Conservation (phyloP, 257 asterid genomes). For the Nicotiana tomentosiformis region DNA sequence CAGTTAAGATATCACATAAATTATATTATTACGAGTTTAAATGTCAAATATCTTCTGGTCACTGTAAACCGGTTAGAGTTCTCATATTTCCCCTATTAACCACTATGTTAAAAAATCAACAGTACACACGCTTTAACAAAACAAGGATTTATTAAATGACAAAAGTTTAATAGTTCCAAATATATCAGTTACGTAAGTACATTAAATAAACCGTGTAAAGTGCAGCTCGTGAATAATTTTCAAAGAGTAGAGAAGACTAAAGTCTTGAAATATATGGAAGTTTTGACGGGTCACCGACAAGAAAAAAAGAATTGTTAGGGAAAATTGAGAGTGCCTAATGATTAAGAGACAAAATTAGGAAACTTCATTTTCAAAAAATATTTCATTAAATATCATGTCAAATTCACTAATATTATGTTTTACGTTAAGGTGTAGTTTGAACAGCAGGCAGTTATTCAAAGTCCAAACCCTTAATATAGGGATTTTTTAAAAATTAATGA, state of each 20-base stretch:
- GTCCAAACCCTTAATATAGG: constrained; percentile 71
- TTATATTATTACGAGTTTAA: background rate
- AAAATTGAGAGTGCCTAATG: constrained; percentile 23
- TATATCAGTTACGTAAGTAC: background rate
- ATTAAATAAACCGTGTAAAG: background rate
- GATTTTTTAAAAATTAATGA: constrained; percentile 14
- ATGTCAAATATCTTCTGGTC: background rate
- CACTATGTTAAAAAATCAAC: background rate
- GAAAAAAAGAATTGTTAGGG: constrained; percentile 18
- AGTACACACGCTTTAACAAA: background rate
- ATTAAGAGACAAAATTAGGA: constrained; percentile 34
- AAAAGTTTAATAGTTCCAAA: background rate
- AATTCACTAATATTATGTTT: constrained; percentile 5
- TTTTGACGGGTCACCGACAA: constrained; percentile 15
- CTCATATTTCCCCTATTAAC: background rate
- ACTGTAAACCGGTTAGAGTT: background rate
- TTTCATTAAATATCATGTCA: background rate
- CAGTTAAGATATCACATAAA: too few species aligned
- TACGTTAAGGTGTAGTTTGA: constrained; percentile 58
- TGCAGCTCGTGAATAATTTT: constrained; percentile 13
- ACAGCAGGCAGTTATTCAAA: constrained; percentile 77
- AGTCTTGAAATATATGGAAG: constrained; percentile 13
- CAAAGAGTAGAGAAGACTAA: constrained; percentile 7
- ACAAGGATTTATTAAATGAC: constrained; percentile 1
- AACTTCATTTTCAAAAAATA: constrained; percentile 46